These are phyloP conservation scores for Chlamydomonas incerta DNA, from an alignment of 139 green algal genomes.

Conservation along the genomic window DNA sequence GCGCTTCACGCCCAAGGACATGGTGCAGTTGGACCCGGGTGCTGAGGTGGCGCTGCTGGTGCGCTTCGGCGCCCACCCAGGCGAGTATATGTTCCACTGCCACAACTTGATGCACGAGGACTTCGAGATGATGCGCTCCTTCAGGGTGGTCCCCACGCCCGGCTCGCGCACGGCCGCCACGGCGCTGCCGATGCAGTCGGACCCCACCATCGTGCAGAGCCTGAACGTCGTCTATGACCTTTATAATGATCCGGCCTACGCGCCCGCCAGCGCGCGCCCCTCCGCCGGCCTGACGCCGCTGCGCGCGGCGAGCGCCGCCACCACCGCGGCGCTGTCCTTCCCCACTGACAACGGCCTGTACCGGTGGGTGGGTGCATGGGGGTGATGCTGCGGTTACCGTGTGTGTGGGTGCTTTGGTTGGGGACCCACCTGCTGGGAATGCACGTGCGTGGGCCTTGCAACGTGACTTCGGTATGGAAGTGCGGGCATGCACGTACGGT, in stretches of 20 bases:
- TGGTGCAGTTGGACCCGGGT: conserved; percentile 1
- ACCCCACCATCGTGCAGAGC: too few relatives aligned
- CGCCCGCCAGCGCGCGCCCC: background rate
- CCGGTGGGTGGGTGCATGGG: too few relatives aligned
- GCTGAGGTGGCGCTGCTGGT: background rate
- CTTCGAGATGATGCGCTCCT: conserved; percentile 26
- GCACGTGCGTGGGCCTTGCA: too few relatives aligned
- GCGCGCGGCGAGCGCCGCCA: background rate
- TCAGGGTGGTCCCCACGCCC: background rate
- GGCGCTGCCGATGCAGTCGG: background rate
- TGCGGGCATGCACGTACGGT: too few relatives aligned
- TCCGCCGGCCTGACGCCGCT: background rate
- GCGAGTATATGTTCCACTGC: conserved; percentile 35
- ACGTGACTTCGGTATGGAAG: too few relatives aligned
- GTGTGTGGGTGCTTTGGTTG: too few relatives aligned
- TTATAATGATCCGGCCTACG: background rate
- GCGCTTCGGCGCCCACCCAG: conserved; percentile 5
- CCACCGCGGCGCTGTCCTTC: background rate
- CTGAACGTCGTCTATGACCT: background rate
- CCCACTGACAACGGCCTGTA: background rate
- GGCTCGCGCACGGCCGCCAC: background rate
- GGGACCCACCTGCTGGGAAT: too few relatives aligned
- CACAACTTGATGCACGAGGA: conserved; percentile 25
- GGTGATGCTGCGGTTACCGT: too few relatives aligned
- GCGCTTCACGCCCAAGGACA: conserved; percentile 12